Evolutionary conservation across 208 protist genomes (phyloP), one percentile per base, ranked within the genome.

Genomic region (Leishmania tropica): DNA sequence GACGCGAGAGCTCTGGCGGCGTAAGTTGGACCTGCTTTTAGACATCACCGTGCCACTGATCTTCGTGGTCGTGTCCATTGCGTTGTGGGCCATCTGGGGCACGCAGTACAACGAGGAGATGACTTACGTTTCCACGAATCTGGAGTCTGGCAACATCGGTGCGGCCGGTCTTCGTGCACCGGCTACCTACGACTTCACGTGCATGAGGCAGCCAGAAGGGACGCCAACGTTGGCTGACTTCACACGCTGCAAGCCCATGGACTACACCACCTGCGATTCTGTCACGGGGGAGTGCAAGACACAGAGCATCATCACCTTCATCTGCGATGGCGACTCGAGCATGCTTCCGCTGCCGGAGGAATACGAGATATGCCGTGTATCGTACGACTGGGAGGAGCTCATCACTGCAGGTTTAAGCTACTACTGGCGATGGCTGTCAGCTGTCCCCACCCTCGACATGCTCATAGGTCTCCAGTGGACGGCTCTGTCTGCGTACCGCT

Each of bases 401-500:
- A 78, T 83, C 47, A 48, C n/a, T 19, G 45, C 42, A 5, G 37
- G 56, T 45, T 65, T 77, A 58, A 17, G 64, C 24, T 24, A 35
- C 45, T 81, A 83, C 56, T 76, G 76, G 47, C 78, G 81, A 3
- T 42, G 45, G 40, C 54, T 89, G 37, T 76, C 81, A 31, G 81
- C 82, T 7, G 15, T 89, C 28, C 88, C 84, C 8, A 76, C 86
- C 35, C 82, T 93, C 42, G 88, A 93, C 74, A 40, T 17, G 37
- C 64, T 93, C 58, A 90, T 93, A 42, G 67, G 83, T 70, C 60
- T 87, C 7, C 90, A 93, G 75, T 93, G 90, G 88, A 73, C 86
- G 1, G 90, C 88, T 6, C 65, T 75, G 24, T 73, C 79, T 24
- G 75, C 79, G 7, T 74, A 70, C 2, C 75, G 75, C n/a, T 65